Evolutionary conservation across 345 rosid genomes (phyloP), one percentile per base, ranked within the genome.

Genomic region (Melaleuca quinquenervia): DNA sequence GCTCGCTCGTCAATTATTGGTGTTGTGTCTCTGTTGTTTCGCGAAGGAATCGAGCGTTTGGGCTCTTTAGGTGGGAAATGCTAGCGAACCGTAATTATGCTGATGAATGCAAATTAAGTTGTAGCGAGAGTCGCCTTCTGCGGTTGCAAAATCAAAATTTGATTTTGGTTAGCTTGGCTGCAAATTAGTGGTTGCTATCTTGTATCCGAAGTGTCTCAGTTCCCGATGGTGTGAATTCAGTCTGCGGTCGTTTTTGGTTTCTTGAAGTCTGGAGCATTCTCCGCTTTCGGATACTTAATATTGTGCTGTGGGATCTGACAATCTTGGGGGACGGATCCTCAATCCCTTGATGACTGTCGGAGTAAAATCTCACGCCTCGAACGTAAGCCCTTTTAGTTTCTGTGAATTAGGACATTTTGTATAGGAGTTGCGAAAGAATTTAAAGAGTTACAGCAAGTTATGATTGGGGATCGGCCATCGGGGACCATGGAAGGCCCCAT

Each of bases 391-490:
- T 36, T 70, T 0, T 32, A 3, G 8, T 18, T 32, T 64, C 32
- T 5, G 36, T n/a, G 70, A 58, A 58, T 58, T 70, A 0, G 80
- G 24, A 36, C 22, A 10, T 70, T 70, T 36, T 70, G 48, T 2
- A 36, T 36, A 8, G 26, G 26, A 9, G 48, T 70, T 5, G 5
- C 6, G 2, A 18, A 32, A 16, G 8, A 26, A 10, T 18, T 5
- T 18, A 41, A 20, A 70, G 80, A 70, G 80, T 70, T 20, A 36
- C 6, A 26, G 6, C 11, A 3, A 36, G 80, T 70, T 18, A 70
- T 5, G 45, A 36, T 41, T 3, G 0, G 45, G 48, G 24, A 2
- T 26, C 60, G n/a, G 11, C 5, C 60, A 20, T 13, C 0, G 26
- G 24, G 26, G 26, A 70, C 78, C 78, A 70, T 55, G 3, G 26